phyloP scores from a whole-genome alignment of 164 flowering plant genomes.

The Umbilicus rupestris region DNA sequence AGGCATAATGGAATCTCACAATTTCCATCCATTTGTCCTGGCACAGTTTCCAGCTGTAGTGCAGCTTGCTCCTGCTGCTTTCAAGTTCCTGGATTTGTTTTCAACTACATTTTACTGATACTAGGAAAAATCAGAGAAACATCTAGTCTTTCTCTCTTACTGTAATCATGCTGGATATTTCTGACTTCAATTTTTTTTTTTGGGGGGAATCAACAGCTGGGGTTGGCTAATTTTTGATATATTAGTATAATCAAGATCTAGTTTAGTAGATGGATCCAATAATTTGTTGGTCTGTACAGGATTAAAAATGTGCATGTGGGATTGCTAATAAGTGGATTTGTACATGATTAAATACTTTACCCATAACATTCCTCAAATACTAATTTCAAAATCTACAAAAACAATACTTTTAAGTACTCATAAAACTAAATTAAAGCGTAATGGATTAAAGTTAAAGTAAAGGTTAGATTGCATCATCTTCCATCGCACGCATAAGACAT shows the following conservation, averaged over 20 bases:
- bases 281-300: background rate
- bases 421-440: background rate
- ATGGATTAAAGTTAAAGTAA: constrained; percentile 5
- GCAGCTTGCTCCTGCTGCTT: too few relatives aligned
- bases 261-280: background rate
- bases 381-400: background rate
- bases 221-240: background rate
- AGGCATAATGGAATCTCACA: constrained; percentile 57
- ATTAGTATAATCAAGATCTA: background rate
- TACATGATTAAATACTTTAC: background rate
- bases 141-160: background rate
- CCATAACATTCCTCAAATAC: background rate
- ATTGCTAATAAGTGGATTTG: background rate
- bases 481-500: background rate
- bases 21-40: constrained; percentile 51
- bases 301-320: background rate
- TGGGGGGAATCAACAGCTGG: background rate
- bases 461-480: background rate
- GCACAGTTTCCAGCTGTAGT: constrained; percentile 50
- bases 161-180: constrained; percentile 1
- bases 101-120: too few relatives aligned
- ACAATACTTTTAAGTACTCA: background rate
- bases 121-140: too few relatives aligned
- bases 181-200: background rate
- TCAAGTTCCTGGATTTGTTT: too few relatives aligned